These are phyloP conservation scores for Triticum urartu DNA, from an alignment of 176 grass and related monocot species.

Conservation along the genomic window DNA sequence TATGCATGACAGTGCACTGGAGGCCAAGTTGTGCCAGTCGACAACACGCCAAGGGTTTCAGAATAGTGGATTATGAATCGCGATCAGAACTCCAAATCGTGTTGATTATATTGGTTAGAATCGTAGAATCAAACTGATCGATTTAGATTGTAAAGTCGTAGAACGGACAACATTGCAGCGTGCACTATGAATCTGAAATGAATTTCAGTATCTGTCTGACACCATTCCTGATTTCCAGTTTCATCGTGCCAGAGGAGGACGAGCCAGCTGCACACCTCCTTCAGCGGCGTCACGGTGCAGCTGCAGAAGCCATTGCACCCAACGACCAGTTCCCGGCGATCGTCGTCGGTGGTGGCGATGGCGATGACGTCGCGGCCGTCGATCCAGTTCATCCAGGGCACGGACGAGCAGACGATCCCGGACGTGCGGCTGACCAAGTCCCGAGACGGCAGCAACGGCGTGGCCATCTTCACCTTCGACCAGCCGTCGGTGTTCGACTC, in stretches of 20 bases:
- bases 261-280: conserved; percentile 33
- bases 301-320: too few species aligned
- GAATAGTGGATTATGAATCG: background rate
- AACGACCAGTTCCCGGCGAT: background rate
- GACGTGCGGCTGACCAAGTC: conserved; percentile 93
- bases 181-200: background rate
- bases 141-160: too few species aligned
- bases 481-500: conserved; percentile 52
- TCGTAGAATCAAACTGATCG: too few species aligned
- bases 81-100: background rate
- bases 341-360: conserved; percentile 18
- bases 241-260: background rate
- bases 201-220: background rate
- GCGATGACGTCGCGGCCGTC: conserved; percentile 44
- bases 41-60: background rate
- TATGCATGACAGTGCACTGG: too few species aligned
- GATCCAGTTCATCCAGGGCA: conserved; percentile 97
- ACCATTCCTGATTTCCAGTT: background rate
- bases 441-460: conserved; percentile 72
- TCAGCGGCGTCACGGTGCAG: conserved; percentile 45
- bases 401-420: conserved; percentile 87
- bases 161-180: background rate
- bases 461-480: conserved; percentile 83
- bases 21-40: too few species aligned
- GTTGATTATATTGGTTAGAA: too few species aligned